phyloP scores from a whole-genome alignment of 2,329 filamentous ascomycete genomes.

The Torrubiella hemipterigena region DNA sequence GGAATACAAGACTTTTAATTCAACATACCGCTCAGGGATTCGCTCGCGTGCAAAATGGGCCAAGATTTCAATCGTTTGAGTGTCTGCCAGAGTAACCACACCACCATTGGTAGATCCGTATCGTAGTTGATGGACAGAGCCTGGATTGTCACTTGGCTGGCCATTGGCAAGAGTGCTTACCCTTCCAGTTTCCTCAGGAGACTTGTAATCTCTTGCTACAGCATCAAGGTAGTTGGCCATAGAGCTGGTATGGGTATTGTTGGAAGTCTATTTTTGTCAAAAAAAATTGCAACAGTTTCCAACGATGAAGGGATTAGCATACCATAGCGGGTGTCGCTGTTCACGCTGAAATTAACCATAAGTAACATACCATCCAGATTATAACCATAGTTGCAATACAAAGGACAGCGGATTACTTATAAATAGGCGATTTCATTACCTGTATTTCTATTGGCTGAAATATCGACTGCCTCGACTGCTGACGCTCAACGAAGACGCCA shows the following conservation, averaged over 20 bases:
- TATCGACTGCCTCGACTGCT: too few species aligned
- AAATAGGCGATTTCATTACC: too few species aligned
- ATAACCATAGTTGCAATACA: too few species aligned
- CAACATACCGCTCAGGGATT: slow-evolving; percentile 36
- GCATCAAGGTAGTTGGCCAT: background rate
- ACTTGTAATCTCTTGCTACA: background rate
- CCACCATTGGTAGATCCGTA: slow-evolving; percentile 18
- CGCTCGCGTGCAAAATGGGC: slow-evolving; percentile 47
- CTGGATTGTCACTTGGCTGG: slow-evolving; percentile 13
- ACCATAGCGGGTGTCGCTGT: too few species aligned
- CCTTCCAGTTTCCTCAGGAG: background rate
- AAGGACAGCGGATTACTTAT: too few species aligned
- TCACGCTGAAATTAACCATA: too few species aligned
- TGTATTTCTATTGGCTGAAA: too few species aligned
- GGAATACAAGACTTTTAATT: background rate
- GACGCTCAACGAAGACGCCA: too few species aligned
- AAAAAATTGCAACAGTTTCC: too few species aligned
- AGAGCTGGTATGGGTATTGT: background rate
- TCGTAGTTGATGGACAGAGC: slow-evolving; percentile 11
- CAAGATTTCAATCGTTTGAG: slow-evolving; percentile 41
- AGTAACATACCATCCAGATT: too few species aligned
- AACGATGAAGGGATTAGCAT: too few species aligned
- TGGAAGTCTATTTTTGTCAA: background rate
- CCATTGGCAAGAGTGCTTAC: slow-evolving; percentile 24
- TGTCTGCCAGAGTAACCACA: slow-evolving; percentile 34